These are phyloP conservation scores for Talaromyces stipitatus DNA, from an alignment of 495 filamentous ascomycete genomes.

Conservation along the genomic window DNA sequence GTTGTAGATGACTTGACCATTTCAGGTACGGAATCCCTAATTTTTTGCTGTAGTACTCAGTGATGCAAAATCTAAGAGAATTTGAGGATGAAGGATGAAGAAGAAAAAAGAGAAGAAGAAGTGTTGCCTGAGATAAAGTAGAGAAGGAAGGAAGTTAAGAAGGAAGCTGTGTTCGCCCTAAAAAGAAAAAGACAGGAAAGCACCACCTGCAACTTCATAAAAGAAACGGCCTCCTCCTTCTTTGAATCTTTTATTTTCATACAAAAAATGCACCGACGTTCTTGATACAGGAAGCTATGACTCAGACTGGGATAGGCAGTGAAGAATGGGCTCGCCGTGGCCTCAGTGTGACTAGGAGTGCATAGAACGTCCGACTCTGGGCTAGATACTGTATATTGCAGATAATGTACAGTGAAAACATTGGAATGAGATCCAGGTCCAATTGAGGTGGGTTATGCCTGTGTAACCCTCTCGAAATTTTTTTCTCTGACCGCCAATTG, in stretches of 20 bases:
- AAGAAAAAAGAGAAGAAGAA: background rate
- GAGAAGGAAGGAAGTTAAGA: background rate
- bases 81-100: background rate
- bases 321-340: background rate
- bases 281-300: background rate
- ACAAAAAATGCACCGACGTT: background rate
- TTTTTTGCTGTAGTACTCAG: background rate
- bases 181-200: background rate
- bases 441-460: background rate
- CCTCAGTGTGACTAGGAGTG: background rate
- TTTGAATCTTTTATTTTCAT: background rate
- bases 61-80: background rate
- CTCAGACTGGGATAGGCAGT: background rate
- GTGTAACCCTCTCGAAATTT: background rate
- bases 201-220: background rate
- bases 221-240: background rate
- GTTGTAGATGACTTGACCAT: background rate
- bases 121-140: no score
- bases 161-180: background rate
- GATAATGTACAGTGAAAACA: background rate
- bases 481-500: background rate
- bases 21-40: background rate
- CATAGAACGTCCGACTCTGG: background rate
- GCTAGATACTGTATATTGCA: background rate
- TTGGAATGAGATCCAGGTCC: background rate